These are phyloP conservation scores for Trypethelium eluteriae DNA, from an alignment of 495 filamentous ascomycete genomes.

Conservation along the genomic window DNA sequence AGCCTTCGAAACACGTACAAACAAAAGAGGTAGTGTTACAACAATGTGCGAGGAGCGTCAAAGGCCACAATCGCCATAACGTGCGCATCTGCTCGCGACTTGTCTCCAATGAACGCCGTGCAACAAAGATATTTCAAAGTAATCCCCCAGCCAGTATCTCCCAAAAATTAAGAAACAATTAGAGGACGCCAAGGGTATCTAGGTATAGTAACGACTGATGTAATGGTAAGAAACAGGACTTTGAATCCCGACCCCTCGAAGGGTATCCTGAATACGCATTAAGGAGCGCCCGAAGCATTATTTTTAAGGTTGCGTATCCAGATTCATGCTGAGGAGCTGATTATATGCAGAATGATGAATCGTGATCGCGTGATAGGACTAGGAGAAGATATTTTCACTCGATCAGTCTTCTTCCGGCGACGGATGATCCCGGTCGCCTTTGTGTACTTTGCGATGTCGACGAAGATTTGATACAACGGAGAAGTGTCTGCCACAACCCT, in stretches of 20 bases:
- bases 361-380: neutral
- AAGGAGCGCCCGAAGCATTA: constrained; percentile 6
- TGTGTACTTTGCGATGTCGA: constrained; percentile 93
- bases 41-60: neutral
- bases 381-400: neutral
- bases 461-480: constrained; percentile 96
- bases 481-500: constrained; percentile 93
- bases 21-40: neutral
- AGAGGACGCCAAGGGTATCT: constrained; percentile 4
- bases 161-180: neutral
- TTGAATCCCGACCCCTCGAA: neutral
- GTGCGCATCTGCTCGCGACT: neutral
- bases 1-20: neutral
- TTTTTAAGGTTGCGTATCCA: constrained; percentile 15
- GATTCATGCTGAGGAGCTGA: constrained; percentile 13
- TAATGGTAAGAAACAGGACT: neutral
- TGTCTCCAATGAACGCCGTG: constrained; percentile 10
- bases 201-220: constrained; percentile 5
- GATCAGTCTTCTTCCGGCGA: constrained; percentile 34
- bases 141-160: neutral
- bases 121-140: neutral
- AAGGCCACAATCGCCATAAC: neutral
- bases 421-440: constrained; percentile 56
- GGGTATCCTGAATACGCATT: constrained; percentile 1
- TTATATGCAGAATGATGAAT: constrained; percentile 5